Evolutionary conservation across 805 yeast genomes (phyloP).

Genomic region (Metschnikowia anglica): DNA sequence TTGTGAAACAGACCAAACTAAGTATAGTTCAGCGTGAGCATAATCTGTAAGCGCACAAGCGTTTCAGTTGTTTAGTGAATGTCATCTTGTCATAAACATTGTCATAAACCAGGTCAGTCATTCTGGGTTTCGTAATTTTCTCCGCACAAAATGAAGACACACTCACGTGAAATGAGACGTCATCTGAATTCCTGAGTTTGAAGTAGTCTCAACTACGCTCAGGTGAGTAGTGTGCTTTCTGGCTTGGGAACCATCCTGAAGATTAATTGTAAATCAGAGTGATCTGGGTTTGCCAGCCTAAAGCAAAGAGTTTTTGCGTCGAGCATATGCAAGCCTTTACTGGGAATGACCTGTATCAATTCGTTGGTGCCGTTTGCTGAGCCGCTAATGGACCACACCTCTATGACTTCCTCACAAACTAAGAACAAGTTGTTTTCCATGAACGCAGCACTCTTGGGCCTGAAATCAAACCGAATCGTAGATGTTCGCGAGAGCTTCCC

Average conservation of each 20-base stretch:
- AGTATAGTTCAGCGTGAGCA: too few relatives aligned
- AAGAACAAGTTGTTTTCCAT: conserved; percentile 37
- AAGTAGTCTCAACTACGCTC: background rate
- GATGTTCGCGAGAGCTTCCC: conserved; percentile 52
- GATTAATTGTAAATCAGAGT: conserved; percentile 60
- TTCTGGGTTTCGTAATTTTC: too few relatives aligned
- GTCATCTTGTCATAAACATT: too few relatives aligned
- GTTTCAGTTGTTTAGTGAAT: too few relatives aligned
- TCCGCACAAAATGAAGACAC: too few relatives aligned
- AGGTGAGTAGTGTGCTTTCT: background rate
- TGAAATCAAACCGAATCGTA: conserved; percentile 43
- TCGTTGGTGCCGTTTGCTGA: conserved; percentile 44
- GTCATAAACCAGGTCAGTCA: too few relatives aligned
- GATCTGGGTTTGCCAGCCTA: conserved; percentile 63
- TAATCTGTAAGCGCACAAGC: too few relatives aligned
- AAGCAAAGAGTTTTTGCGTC: conserved; percentile 25
- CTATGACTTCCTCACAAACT: conserved; percentile 65
- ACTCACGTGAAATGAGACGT: background rate
- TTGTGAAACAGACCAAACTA: too few relatives aligned
- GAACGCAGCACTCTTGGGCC: conserved; percentile 38
- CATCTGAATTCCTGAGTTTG: background rate
- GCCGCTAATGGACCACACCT: conserved; percentile 60
- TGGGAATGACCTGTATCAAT: conserved; percentile 67
- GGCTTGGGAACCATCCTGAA: conserved; percentile 23
- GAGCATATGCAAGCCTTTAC: conserved; percentile 54